Evolutionary conservation across 2,329 filamentous ascomycete species (phyloP), one percentile per base, ranked within the genome.

Genomic region (Neofusicoccum sp.): DNA sequence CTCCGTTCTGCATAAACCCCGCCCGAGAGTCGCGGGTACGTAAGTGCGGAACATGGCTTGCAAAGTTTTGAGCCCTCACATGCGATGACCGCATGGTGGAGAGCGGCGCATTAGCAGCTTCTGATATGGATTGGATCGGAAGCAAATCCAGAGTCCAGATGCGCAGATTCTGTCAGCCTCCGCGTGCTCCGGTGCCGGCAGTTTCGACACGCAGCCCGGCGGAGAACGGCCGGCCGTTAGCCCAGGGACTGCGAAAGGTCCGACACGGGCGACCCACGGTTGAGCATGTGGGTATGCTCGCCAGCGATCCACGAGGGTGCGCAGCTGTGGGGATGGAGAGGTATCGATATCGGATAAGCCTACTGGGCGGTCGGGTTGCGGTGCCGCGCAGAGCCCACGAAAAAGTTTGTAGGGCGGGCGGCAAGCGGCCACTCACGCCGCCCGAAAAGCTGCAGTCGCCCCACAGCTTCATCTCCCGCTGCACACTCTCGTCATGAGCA

Each of bases 321-420:
- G 38, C 26, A 33, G 14, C 40, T 3, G 34, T 14, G 30, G 34
- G 45, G 34, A 9, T 54, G 43, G 51, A 43, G 36, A 38, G 51
- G 51, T 56, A 56, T 56, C 51, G 51, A 56, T 56, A 56, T 14
- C 51, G 36, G 38, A 56, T 56, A 56, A 56, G 36, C 51, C 43
- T 56, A 56, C 26, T 56, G 51, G 51, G 51, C 51, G 51, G 36
- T 56, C 49, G 51, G 51, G 24, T 43, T 44, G 26, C 36, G 30
- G 51, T 43, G 20, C 51, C 51, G 51, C 51, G n/a, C 30, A 20
- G 9, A 43, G 11, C 51, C 36, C 31, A 43, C 36, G 20, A 44
- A 43, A 56, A 56, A 3, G 43, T 38, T 43, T 24, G 20, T 53
- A 53, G 48, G 48, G 51, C 51, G 38, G 26, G 20, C 7, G 38